Percentiles rank a stretch among this genome's conserved stretches.
phyloP scores from a whole-genome alignment of 441 rosid species.

The Isatis lusitanica region DNA sequence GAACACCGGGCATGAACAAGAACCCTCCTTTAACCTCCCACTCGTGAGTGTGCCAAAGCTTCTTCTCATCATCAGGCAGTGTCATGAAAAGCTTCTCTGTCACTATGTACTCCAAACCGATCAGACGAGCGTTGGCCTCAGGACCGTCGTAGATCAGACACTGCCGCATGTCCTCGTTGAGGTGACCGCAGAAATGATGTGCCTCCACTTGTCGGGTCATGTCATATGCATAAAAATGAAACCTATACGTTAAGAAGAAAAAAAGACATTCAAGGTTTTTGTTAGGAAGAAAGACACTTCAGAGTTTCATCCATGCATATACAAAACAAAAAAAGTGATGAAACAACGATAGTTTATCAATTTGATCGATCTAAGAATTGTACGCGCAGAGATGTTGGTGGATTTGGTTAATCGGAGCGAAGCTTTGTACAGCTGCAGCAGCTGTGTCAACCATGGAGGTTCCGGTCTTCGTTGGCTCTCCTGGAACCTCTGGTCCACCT shows the following conservation, averaged over 20 bases:
- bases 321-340: neutral
- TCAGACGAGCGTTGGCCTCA: conserved; percentile 52
- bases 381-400: conserved; percentile 93
- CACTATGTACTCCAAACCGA: conserved; percentile 72
- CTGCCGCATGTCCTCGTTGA: conserved; percentile 80
- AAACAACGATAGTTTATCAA: neutral
- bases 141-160: conserved; percentile 68
- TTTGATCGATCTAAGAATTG: neutral
- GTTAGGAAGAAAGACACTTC: no score
- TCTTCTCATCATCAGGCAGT: conserved; percentile 68
- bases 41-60: conserved; percentile 75
- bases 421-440: conserved; percentile 65
- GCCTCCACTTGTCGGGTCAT: conserved; percentile 79
- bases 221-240: conserved; percentile 68
- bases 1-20: conserved; percentile 70
- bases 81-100: conserved; percentile 65
- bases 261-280: neutral
- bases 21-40: conserved; percentile 76
- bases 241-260: conserved; percentile 30
- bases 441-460: conserved; percentile 58
- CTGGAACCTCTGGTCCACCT: conserved; percentile 53
- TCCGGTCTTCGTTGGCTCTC: conserved; percentile 50
- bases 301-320: neutral
- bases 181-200: conserved; percentile 74
- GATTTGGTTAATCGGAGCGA: conserved; percentile 61